Evolutionary conservation across 805 yeast genomes (phyloP), one percentile per base, ranked within the genome.

Genomic region (Lachancea nothofagi): DNA sequence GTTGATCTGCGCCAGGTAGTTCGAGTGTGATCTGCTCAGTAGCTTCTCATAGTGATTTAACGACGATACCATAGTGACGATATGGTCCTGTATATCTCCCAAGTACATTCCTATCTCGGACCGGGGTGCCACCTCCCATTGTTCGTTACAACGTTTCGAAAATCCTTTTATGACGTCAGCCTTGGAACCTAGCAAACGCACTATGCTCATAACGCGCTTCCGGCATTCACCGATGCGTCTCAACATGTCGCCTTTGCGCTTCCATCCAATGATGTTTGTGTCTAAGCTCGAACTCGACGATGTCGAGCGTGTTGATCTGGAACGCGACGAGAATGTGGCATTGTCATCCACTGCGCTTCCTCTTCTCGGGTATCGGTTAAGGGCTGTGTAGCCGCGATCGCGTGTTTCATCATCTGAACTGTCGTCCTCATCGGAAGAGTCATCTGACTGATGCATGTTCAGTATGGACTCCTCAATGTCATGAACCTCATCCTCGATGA

Each of bases 161-260:
- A 93, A 88, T 0, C 96, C 97, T 55, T 85, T 86, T 49, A 93
- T 86, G n/a, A 93, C 98, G 63, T 93, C 98, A 0, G 97, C 97
- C 64, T 93, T 93, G 36, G 87, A 80, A 2, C 96, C 95, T 40
- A 93, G 62, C 33, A 93, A 70, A 38, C 97, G 67, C 46, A 87
- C 67, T 20, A 93, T 72, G 13, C 93, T 79, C 97, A 90, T 90
- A 1, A 93, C 97, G 29, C 95, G 69, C 57, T 88, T 88, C 45
- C 98, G 80, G 48, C 96, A 83, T 57, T 89, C 97, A 28, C 97
- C 98, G 47, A 93, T 90, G 53, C 96, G 70, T 48, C 96, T 69
- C 65, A 93, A 71, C 95, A 93, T 86, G 55, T 89, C 96, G 5
- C 97, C 97, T 63, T 89, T 88, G 45, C 82, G 75, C 51, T 80